These are phyloP conservation scores for Chalciporus piperatus DNA, from an alignment of 768 basidiomycete species.

Conservation along the genomic window DNA sequence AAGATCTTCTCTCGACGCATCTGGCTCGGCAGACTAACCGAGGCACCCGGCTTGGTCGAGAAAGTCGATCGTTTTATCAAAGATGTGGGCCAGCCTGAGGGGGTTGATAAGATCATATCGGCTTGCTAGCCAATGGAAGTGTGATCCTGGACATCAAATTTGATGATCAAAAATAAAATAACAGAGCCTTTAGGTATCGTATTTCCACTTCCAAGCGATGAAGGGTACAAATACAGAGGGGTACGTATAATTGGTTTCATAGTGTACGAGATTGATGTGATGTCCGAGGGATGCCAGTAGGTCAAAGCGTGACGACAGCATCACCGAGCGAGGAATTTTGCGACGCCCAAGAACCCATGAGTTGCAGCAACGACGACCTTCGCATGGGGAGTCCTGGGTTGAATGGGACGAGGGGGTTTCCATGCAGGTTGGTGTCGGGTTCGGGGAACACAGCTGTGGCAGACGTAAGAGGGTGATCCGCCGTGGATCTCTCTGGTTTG, in stretches of 20 bases:
- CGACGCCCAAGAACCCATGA: constrained; percentile 7
- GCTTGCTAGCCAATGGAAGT: not conserved
- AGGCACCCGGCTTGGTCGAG: too few species aligned
- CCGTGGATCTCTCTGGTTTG: constrained; percentile 29
- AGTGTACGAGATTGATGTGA: not conserved
- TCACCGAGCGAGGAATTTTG: constrained; percentile 14
- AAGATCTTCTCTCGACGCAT: too few species aligned
- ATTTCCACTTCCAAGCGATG: too few species aligned
- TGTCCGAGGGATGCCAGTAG: constrained; percentile 1
- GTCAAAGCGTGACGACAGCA: not conserved
- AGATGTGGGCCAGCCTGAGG: too few species aligned
- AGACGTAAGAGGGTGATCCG: constrained; percentile 31
- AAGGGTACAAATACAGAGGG: not conserved
- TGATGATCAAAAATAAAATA: not conserved
- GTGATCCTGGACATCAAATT: not conserved
- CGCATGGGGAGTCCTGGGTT: not conserved
- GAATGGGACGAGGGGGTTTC: constrained; percentile 20
- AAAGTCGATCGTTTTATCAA: too few species aligned
- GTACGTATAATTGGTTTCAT: not conserved
- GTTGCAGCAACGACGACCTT: not conserved
- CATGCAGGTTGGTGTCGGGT: constrained; percentile 18
- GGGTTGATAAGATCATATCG: too few species aligned
- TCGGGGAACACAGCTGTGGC: constrained; percentile 23
- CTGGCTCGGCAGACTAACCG: too few species aligned
- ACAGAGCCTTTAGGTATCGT: not conserved